A percentile compares a stretch with the other conserved stretches of the same genome.
Conservation (phyloP, 495 filamentous ascomycete species). For the Penicillium argentinense region DNA sequence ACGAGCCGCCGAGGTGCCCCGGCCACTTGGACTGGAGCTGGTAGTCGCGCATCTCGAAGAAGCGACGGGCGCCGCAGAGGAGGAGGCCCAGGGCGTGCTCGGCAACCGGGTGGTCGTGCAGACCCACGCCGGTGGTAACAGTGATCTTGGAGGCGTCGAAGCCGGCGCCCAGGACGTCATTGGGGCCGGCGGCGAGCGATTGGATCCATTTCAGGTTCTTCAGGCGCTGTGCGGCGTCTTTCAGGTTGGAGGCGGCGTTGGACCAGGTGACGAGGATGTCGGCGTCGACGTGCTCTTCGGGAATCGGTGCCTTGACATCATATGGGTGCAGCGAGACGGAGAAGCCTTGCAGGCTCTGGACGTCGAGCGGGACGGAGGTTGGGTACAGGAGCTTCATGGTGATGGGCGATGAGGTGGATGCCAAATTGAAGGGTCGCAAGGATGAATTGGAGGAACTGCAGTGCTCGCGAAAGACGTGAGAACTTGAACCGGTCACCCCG, state of each 20-base stretch:
- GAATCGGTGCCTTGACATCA: slow-evolving; percentile 52
- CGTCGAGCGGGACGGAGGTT: slow-evolving; percentile 53
- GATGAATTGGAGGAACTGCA: neutral
- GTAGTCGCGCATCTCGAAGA: slow-evolving; percentile 59
- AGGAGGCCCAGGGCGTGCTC: slow-evolving; percentile 57
- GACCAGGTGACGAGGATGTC: slow-evolving; percentile 57
- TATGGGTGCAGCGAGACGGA: slow-evolving; percentile 51
- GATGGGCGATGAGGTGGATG: neutral
- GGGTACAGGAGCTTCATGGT: slow-evolving; percentile 64
- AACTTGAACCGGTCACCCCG: too few relatives aligned
- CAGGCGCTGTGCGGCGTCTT: slow-evolving; percentile 47
- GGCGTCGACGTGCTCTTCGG: slow-evolving; percentile 52
- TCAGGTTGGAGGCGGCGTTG: slow-evolving; percentile 53
- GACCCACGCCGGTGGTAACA: slow-evolving; percentile 57
- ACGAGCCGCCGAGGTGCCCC: slow-evolving; percentile 51
- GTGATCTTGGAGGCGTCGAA: slow-evolving; percentile 45
- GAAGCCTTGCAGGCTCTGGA: slow-evolving; percentile 52
- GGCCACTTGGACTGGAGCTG: slow-evolving; percentile 55
- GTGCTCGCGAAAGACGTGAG: too few relatives aligned
- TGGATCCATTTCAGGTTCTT: slow-evolving; percentile 60
- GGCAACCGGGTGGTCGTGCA: slow-evolving; percentile 61
- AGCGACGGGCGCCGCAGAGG: slow-evolving; percentile 48
- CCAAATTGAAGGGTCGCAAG: neutral
- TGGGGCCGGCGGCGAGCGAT: slow-evolving; percentile 59
- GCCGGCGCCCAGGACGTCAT: slow-evolving; percentile 58